Percentiles rank a stretch among this genome's conserved stretches.
These are phyloP conservation scores for Teunomyces stri DNA, from an alignment of 805 yeast species.

Conservation along the genomic window DNA sequence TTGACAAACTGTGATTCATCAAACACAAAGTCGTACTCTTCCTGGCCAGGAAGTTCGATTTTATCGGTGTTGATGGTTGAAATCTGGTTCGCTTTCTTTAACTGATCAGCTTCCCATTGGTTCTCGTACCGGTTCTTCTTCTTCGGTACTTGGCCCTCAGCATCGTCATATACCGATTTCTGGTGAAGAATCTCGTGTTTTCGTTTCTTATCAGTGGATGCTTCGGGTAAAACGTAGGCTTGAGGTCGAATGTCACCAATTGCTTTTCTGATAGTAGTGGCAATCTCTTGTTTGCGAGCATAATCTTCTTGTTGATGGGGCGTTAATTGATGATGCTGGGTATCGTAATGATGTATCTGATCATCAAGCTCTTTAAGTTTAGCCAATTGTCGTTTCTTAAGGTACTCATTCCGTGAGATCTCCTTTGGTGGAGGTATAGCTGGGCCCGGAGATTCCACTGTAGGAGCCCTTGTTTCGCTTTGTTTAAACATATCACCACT, in stretches of 20 bases:
- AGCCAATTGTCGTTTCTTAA: conserved; percentile 18
- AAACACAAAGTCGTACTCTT: conserved; percentile 71
- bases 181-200: conserved; percentile 51
- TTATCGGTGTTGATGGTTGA: conserved; percentile 32
- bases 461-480: not conserved
- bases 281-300: conserved; percentile 16
- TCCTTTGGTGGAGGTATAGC: not conserved
- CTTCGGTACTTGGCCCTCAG: conserved; percentile 14
- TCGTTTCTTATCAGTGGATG: conserved; percentile 36
- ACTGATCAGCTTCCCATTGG: conserved; percentile 57
- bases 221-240: conserved; percentile 6
- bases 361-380: conserved; percentile 12
- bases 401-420: conserved; percentile 19
- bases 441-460: not conserved
- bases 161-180: conserved; percentile 23
- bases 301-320: conserved; percentile 16
- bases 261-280: conserved; percentile 13
- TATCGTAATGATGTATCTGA: conserved; percentile 13
- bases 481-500: not conserved
- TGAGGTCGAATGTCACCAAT: not conserved
- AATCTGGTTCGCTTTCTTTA: conserved; percentile 37
- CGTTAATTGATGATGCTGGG: not conserved
- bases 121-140: conserved; percentile 22
- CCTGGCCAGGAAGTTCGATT: conserved; percentile 39
- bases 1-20: conserved; percentile 62